phyloP scores from a whole-genome alignment of 345 rosid genomes.

The Limnanthes douglasii region DNA sequence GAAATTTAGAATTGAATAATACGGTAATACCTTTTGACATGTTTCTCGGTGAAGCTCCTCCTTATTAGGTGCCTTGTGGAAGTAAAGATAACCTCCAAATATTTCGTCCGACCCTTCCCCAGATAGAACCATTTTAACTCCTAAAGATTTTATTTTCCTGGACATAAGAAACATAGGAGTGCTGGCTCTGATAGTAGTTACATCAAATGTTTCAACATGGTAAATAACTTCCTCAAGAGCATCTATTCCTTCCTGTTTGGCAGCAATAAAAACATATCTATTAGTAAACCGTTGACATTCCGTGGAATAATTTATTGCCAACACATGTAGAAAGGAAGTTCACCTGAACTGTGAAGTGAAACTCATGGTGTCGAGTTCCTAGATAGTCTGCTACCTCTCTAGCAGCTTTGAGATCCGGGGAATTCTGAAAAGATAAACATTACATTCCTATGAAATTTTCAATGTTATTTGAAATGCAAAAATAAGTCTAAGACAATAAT shows the following conservation, averaged over 20 bases:
- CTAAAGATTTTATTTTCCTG: conserved; percentile 71
- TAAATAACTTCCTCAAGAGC: conserved; percentile 84
- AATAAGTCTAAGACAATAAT: no score
- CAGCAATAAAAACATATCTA: conserved; percentile 4
- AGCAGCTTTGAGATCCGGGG: conserved; percentile 67
- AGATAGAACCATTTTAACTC: conserved; percentile 83
- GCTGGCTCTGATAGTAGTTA: conserved; percentile 81
- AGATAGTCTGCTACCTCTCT: conserved; percentile 76
- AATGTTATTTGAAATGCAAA: background rate
- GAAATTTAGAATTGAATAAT: background rate
- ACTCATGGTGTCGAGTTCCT: conserved; percentile 67
- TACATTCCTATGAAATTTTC: background rate
- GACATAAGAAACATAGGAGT: conserved; percentile 93
- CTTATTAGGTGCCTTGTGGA: conserved; percentile 80
- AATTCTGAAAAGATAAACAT: conserved; percentile 32
- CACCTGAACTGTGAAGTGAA: conserved; percentile 72
- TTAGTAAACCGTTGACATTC: background rate
- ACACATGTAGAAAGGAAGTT: conserved; percentile 2
- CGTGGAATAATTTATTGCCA: background rate
- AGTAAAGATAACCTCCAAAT: conserved; percentile 78
- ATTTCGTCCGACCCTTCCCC: conserved; percentile 91
- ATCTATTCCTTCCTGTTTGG: conserved; percentile 63
- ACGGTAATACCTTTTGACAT: conserved; percentile 51
- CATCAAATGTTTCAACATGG: conserved; percentile 76
- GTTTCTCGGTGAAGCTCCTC: conserved; percentile 71